Base-by-base conservation (phyloP, 305 asterid genomes). In the Salvia sclarea region DNA sequence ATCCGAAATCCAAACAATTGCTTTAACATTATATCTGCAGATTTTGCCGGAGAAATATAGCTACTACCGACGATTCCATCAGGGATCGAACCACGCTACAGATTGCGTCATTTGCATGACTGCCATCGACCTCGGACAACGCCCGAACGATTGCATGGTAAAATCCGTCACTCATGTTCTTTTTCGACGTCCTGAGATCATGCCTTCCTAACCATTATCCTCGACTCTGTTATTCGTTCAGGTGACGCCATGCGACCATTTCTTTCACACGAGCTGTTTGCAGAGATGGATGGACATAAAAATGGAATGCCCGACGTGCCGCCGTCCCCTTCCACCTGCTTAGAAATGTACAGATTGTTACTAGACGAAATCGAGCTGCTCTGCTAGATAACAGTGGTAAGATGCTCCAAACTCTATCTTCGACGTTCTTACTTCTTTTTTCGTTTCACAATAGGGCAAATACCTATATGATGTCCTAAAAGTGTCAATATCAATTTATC, bases 211-310 rank as follows among this genome's bases (percentile, higher is more conserved):
- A 50, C 49, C n/a, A 5, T 20, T 54, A 3, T 25, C 56, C 25
- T 53, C 64, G 55, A 77, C 69, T 55, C 53, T 12, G 25, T 59
- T 22, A 37, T 68, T 60, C 64, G n/a, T 74, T 30, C 69, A 93
- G 97, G 96, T 89, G 63, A 94, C 96, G 6, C 99, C 99, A 0
- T 91, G 98, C 61, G 99, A 94, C 67, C 99, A 94, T 86, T 89
- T 91, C 87, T 94, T 91, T 76, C 99, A 94, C 78, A 78, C 90
- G 8, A 84, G 93, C 22, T 94, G 99, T 66, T 75, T 94, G 73
- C 98, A 89, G 76, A 85, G 97, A 83, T 94, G 99, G 99, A 91
- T 94, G 99, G 99, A 94, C 83, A 84, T 94, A 66, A 94, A 94
- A 83, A 91, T 94, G 99, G 99, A 94, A 83, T 94, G 99, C 80